Percentiles rank a stretch among this genome's conserved stretches.
phyloP scores from a whole-genome alignment of 352 stramenopile species.

The Globisporangium nodosum region DNA sequence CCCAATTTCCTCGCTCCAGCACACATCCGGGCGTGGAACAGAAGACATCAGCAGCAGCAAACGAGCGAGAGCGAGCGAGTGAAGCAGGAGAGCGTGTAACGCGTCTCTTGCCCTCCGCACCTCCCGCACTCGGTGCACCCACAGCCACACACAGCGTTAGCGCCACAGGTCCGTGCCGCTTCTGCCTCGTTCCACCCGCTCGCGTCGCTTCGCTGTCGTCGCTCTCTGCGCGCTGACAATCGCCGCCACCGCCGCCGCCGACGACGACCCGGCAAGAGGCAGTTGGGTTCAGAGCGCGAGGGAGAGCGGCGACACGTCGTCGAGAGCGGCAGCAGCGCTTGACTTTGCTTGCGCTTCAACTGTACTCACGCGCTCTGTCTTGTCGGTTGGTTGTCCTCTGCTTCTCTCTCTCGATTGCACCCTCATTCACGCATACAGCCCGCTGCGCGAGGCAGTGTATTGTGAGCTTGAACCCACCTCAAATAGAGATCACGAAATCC shows the following conservation, averaged over 20 bases:
- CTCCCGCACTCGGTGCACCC: no score
- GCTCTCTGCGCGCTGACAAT: neutral
- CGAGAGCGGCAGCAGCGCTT: neutral
- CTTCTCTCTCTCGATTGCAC: neutral
- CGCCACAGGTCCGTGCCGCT: no score
- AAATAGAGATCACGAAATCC: slow-evolving; percentile 19
- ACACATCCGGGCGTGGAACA: slow-evolving; percentile 9
- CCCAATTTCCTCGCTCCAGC: slow-evolving; percentile 37
- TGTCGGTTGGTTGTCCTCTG: neutral
- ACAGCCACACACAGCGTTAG: no score
- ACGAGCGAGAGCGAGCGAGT: neutral
- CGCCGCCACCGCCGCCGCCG: neutral
- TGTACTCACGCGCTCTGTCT: neutral
- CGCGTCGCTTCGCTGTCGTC: no score
- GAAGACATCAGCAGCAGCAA: slow-evolving; percentile 6
- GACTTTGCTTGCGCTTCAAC: neutral
- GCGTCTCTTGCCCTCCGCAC: neutral
- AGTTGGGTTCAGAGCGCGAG: slow-evolving; percentile 12
- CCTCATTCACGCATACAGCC: neutral
- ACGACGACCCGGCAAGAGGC: neutral
- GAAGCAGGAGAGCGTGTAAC: neutral
- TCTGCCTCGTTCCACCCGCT: no score
- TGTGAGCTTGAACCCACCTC: slow-evolving; percentile 15
- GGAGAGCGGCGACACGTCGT: neutral
- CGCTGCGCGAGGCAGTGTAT: slow-evolving; percentile 2